Evolutionary conservation across 176 grass and related monocot genomes (phyloP).

Genomic region (Coix lacrymajobi): DNA sequence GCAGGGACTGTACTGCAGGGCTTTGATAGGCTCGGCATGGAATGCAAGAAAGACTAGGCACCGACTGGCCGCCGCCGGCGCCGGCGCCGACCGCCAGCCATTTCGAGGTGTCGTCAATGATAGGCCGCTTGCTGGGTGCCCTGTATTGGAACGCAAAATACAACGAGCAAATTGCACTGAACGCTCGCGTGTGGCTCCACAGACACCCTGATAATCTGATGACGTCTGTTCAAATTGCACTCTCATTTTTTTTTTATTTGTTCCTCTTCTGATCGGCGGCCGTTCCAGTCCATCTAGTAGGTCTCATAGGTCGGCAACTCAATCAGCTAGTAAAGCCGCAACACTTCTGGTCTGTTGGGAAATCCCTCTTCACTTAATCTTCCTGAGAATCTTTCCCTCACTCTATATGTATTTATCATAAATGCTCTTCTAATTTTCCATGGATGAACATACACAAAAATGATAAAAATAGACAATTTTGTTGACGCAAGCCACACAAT

Average conservation of each 20-base stretch:
- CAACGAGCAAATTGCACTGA: slow-evolving; percentile 3
- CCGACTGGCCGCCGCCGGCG: neutral
- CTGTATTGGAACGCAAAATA: neutral
- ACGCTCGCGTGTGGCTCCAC: neutral
- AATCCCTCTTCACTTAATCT: no score
- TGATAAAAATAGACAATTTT: no score
- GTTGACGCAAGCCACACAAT: no score
- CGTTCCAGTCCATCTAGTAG: neutral
- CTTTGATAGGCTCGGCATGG: neutral
- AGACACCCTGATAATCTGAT: neutral
- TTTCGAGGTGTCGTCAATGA: neutral
- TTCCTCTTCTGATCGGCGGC: neutral
- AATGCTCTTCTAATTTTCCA: no score
- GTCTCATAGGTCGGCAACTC: neutral
- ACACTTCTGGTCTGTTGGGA: no score
- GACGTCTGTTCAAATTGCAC: neutral
- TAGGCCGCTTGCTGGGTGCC: neutral
- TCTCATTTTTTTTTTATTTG: no score
- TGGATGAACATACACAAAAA: no score
- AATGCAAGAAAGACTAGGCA: neutral
- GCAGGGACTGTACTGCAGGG: neutral
- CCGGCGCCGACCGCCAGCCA: neutral
- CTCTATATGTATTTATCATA: no score
- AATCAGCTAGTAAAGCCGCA: neutral
- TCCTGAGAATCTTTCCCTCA: no score